Conservation (phyloP, 2,329 filamentous ascomycete genomes). For the Aspergillus piperis region DNA sequence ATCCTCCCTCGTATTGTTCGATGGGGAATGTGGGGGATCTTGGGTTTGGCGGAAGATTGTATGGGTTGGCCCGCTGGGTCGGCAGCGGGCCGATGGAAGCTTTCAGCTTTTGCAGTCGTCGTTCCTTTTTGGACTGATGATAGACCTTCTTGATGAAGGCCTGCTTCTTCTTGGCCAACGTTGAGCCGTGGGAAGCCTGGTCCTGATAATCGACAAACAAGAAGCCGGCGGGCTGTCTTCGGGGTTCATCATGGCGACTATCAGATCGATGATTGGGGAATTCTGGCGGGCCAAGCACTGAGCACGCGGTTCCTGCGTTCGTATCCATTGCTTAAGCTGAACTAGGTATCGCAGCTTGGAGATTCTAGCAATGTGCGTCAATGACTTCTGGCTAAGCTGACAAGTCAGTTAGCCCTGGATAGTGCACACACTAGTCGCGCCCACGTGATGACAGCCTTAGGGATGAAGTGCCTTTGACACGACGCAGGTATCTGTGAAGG, state of each 20-base stretch:
- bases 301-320: neutral
- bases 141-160: neutral
- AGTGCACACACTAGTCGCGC: no score
- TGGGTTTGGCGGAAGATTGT: no score
- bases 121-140: neutral
- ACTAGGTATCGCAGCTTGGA: neutral
- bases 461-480: no score
- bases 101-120: neutral
- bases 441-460: no score
- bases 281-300: neutral
- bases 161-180: neutral
- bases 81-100: neutral
- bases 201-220: neutral
- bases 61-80: no score
- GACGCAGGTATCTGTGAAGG: no score
- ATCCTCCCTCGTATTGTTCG: no score
- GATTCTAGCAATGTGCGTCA: neutral
- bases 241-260: neutral
- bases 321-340: neutral
- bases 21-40: no score
- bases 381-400: no score
- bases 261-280: neutral
- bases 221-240: neutral
- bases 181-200: neutral
- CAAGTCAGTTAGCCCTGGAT: no score